Evolutionary conservation across 148 eudicot genomes (phyloP), one percentile per base, ranked within the genome.

Genomic region (Diospyros lotus): DNA sequence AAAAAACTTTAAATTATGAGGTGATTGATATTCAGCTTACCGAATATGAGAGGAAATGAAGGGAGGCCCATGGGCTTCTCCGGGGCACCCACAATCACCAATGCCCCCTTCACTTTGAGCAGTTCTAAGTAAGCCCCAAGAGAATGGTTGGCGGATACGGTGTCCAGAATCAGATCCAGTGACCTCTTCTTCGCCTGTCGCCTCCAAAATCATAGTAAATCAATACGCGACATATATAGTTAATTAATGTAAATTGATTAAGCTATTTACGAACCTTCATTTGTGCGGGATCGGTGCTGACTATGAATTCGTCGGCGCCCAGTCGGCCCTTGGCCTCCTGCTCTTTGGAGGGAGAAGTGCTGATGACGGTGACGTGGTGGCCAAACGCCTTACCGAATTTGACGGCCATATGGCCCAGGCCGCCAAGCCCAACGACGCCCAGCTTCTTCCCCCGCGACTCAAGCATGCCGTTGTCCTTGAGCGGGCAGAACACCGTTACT

Each of bases 301-400:
- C 65, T 0, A 94, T 75, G 80, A 94, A 94, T 65, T 89, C 92
- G 65, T 94, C 92, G 0, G 89, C 97, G 4, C 96, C 93, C 44
- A 94, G 79, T 0, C 85, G 80, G 6, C 84, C 61, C 56, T 46
- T 84, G 42, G 98, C 93, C 80, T 92, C 98, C 1, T 59, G 17
- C 78, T 92, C 91, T 76, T 95, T 95, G 39, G 89, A 87, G 1
- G 97, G 84, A 10, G 98, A 90, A 56, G 98, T 95, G 82, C 98
- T 95, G 10, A 95, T 92, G 42, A 92, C 83, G 3, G 97, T 90
- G 13, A 95, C 96, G 74, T 90, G 92, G 84, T 89, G 96, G 0
- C 91, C 94, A 15, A 95, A 95, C 1, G 94, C 92, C 87, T 92
- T 95, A 9, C 83, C 98, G 3, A 95, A 86, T 80, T 95, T 95